Evolutionary conservation across 1,284 basidiomycete species (phyloP), one percentile per base, ranked within the genome.

Genomic region (Mycena sp.): DNA sequence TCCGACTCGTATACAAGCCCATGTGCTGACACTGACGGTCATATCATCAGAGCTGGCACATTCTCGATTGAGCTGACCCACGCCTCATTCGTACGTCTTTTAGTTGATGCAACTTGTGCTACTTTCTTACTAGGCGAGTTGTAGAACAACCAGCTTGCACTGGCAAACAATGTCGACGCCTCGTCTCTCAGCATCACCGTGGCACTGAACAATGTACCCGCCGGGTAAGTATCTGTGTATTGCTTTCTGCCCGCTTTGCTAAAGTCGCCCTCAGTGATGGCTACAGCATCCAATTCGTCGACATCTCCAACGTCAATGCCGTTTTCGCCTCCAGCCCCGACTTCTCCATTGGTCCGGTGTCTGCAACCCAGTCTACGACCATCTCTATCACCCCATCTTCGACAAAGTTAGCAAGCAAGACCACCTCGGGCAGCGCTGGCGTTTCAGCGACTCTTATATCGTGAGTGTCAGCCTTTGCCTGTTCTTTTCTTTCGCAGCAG

Each of bases 51-150:
- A 35, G 19, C 60, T 43, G 28, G 29, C 37, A 12, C 46, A 28
- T 63, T 67, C 54, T 46, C 44, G 10, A 44, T 67, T 16, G 62
- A 61, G 51, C 54, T 67, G 28, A 21, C 49, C 51, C 61, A 67
- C 48, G 16, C 35, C 21, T 54, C 58, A 4, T 64, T 67, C 25
- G 65, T 67, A 35, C 28, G 61, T 64, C 7, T 55, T 25, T 11
- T 7, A 11, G 6, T n/a, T n/a, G n/a, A 1, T 43, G 11, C 30
- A 12, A 16, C 51, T 4, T 6, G 3, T 16, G 23, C 10, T 21
- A 21, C 2, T 1, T 12, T 26, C 26, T 23, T 35, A 12, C 57
- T 6, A 30, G n/a, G n/a, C 16, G 9, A n/a, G 16, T 30, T 38
- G 23, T 28, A 67, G 65, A 48, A 67, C 41, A 19, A 23, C 43